A percentile compares a stretch with the other conserved stretches of the same genome.
These are phyloP conservation scores for Rhodotorula graminis DNA, from an alignment of 768 basidiomycete species.

Conservation along the genomic window DNA sequence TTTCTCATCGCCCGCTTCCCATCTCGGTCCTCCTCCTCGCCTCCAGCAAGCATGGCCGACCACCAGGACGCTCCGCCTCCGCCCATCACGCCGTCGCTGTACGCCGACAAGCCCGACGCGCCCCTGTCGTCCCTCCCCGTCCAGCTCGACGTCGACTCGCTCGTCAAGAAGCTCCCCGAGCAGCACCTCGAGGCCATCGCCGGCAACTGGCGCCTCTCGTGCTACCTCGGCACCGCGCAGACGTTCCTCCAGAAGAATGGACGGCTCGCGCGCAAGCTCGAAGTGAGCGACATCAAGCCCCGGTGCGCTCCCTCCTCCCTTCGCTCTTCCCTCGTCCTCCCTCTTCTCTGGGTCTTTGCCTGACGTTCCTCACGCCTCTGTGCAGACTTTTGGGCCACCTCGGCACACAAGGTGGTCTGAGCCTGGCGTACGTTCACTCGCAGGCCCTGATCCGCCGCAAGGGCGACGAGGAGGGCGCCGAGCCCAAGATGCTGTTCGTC, in stretches of 20 bases:
- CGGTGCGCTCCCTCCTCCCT: slow-evolving; percentile 54
- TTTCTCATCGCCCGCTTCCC: neutral
- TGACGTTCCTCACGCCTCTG: neutral
- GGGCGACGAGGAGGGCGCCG: slow-evolving; percentile 43
- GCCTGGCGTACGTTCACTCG: slow-evolving; percentile 66
- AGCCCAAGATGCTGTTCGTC: slow-evolving; percentile 65
- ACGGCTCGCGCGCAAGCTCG: slow-evolving; percentile 58
- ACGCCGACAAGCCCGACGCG: neutral
- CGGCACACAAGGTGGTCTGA: slow-evolving; percentile 64
- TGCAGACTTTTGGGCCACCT: slow-evolving; percentile 34
- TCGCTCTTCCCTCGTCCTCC: slow-evolving; percentile 65
- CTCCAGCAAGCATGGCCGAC: slow-evolving; percentile 6
- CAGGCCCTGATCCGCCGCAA: slow-evolving; percentile 51
- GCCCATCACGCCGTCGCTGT: slow-evolving; percentile 16
- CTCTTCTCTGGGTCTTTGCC: too few species aligned
- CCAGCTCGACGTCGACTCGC: slow-evolving; percentile 2
- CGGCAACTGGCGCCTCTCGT: slow-evolving; percentile 21
- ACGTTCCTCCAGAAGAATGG: slow-evolving; percentile 75
- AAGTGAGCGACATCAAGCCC: slow-evolving; percentile 68
- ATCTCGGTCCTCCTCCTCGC: neutral
- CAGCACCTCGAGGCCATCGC: slow-evolving; percentile 22
- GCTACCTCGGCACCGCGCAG: slow-evolving; percentile 53
- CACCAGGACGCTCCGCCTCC: slow-evolving; percentile 28
- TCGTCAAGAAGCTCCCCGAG: slow-evolving; percentile 4
- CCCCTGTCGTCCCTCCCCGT: slow-evolving; percentile 20